Evolutionary conservation across 495 filamentous ascomycete species (phyloP).

Genomic region (Talaromyces adpressus): DNA sequence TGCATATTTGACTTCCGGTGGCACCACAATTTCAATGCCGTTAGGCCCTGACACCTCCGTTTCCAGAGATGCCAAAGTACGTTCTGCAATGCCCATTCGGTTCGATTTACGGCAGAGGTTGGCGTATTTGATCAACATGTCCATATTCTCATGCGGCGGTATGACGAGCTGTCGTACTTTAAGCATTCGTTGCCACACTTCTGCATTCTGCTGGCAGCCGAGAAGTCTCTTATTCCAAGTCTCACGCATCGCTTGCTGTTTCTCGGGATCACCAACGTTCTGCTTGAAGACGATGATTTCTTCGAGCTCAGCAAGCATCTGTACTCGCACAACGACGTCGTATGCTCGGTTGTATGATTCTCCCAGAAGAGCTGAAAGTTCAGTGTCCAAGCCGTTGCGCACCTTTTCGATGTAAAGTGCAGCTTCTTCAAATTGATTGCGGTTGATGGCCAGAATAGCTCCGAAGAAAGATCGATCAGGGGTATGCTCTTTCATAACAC

Average conservation of each 20-base stretch:
- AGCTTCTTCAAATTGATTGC: slow-evolving; percentile 89
- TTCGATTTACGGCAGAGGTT: slow-evolving; percentile 95
- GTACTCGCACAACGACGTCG: slow-evolving; percentile 88
- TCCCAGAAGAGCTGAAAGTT: slow-evolving; percentile 87
- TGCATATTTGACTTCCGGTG: slow-evolving; percentile 81
- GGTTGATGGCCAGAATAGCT: slow-evolving; percentile 86
- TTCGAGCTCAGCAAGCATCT: slow-evolving; percentile 97
- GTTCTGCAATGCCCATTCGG: slow-evolving; percentile 91
- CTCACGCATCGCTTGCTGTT: slow-evolving; percentile 79
- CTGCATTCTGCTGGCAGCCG: slow-evolving; percentile 93
- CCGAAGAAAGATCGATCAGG: slow-evolving; percentile 97
- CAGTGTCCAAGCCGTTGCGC: slow-evolving; percentile 87
- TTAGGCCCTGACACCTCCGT: slow-evolving; percentile 51
- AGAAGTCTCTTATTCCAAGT: slow-evolving; percentile 95
- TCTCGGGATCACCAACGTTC: slow-evolving; percentile 64
- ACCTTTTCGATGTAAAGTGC: slow-evolving; percentile 80
- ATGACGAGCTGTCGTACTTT: slow-evolving; percentile 92
- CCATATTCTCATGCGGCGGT: slow-evolving; percentile 81
- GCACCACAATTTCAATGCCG: slow-evolving; percentile 44
- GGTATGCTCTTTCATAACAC: slow-evolving; percentile 86
- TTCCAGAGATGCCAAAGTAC: slow-evolving; percentile 79
- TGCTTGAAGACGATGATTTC: slow-evolving; percentile 98
- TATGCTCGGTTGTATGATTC: slow-evolving; percentile 97
- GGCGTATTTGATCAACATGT: slow-evolving; percentile 99
- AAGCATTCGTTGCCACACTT: slow-evolving; percentile 97